Evolutionary conservation across 768 basidiomycete genomes (phyloP).

Genomic region (Termitomyces sp.): DNA sequence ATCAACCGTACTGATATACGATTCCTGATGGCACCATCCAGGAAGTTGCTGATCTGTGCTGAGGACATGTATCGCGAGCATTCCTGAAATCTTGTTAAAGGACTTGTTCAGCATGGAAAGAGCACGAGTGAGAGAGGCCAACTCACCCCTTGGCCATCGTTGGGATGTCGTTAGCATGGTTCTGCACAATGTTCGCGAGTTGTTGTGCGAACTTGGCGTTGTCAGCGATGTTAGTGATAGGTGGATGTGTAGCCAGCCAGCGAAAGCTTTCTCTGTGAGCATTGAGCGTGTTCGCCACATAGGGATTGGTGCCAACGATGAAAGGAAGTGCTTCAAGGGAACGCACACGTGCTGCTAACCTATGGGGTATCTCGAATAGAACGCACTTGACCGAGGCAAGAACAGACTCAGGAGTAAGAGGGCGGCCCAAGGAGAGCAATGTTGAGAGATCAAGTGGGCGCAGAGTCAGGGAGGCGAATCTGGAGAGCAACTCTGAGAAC

Average conservation of each 20-base stretch:
- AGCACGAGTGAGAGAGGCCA: neutral
- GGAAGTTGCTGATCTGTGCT: slow-evolving; percentile 71
- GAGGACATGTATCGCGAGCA: slow-evolving; percentile 80
- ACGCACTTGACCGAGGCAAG: slow-evolving; percentile 73
- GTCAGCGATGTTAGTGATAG: slow-evolving; percentile 61
- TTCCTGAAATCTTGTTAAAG: slow-evolving; percentile 69
- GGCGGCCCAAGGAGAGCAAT: slow-evolving; percentile 72
- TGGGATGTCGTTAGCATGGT: slow-evolving; percentile 85
- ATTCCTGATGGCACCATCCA: slow-evolving; percentile 81
- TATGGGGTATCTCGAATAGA: slow-evolving; percentile 71
- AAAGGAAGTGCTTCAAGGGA: slow-evolving; percentile 77
- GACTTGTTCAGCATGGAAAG: neutral
- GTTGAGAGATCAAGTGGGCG: slow-evolving; percentile 69
- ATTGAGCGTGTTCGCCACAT: slow-evolving; percentile 67
- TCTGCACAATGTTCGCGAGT: slow-evolving; percentile 67
- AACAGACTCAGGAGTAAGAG: slow-evolving; percentile 66
- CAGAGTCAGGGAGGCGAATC: slow-evolving; percentile 57
- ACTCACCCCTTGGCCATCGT: slow-evolving; percentile 84
- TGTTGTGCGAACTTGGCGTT: slow-evolving; percentile 66
- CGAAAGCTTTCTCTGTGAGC: slow-evolving; percentile 69
- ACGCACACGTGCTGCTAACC: slow-evolving; percentile 70
- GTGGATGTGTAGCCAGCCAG: slow-evolving; percentile 63
- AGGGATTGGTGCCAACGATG: slow-evolving; percentile 88
- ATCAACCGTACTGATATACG: slow-evolving; percentile 86
- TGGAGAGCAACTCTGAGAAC: slow-evolving; percentile 55